phyloP scores from a whole-genome alignment of 2,329 filamentous ascomycete species.

The Ploettnerulaceae sp. region DNA sequence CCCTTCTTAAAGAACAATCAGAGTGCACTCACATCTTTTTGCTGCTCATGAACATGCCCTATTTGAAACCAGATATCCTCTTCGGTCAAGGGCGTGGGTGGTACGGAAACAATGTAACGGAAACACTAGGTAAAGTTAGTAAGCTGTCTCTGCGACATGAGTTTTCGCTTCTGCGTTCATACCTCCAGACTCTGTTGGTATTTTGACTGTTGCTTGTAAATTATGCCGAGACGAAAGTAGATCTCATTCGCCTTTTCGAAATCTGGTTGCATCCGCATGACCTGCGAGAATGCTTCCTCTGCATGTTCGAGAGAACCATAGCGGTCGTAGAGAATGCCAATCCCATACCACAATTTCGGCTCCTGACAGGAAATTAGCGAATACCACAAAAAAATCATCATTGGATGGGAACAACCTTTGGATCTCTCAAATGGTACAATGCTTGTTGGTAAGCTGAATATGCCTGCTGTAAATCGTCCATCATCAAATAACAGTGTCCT shows the following conservation, averaged over 20 bases:
- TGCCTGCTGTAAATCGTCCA: slow-evolving; percentile 94
- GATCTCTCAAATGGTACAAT: slow-evolving; percentile 84
- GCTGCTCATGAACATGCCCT: slow-evolving; percentile 96
- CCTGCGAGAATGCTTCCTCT: slow-evolving; percentile 95
- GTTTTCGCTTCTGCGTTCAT: slow-evolving; percentile 32
- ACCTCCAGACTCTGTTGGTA: slow-evolving; percentile 90
- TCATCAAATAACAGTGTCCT: slow-evolving; percentile 99
- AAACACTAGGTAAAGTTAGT: slow-evolving; percentile 64
- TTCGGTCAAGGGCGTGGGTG: slow-evolving; percentile 86
- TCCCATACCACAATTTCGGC: slow-evolving; percentile 97
- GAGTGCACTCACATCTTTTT: slow-evolving; percentile 80
- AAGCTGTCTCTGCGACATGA: slow-evolving; percentile 10
- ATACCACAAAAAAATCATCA: background rate
- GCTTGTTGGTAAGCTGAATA: slow-evolving; percentile 97
- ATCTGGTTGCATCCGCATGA: slow-evolving; percentile 96
- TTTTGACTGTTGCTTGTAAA: slow-evolving; percentile 98
- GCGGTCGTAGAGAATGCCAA: slow-evolving; percentile 93
- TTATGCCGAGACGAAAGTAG: slow-evolving; percentile 97
- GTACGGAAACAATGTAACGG: slow-evolving; percentile 93
- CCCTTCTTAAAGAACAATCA: slow-evolving; percentile 2
- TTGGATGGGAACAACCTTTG: slow-evolving; percentile 62
- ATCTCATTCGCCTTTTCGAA: slow-evolving; percentile 99
- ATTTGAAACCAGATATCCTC: slow-evolving; percentile 99
- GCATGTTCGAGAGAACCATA: slow-evolving; percentile 96
- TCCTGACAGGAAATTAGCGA: slow-evolving; percentile 52